Evolutionary conservation across 2,329 filamentous ascomycete species (phyloP), one percentile per base, ranked within the genome.

Genomic region (Thelonectria olida): DNA sequence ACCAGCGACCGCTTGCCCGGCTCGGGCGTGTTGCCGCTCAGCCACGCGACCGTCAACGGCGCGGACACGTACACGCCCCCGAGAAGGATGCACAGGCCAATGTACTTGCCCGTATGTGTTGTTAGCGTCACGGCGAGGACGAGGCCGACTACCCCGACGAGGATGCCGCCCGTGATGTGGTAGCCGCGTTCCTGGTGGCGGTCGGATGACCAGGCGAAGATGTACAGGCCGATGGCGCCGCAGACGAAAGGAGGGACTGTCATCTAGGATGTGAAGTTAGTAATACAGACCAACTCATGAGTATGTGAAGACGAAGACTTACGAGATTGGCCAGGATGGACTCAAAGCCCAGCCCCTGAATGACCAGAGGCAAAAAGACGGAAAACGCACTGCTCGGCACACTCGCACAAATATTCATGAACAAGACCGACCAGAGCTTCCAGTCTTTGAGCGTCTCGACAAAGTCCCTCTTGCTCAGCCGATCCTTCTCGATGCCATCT

Each of bases 11-110:
- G 68, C 55, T 72, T 72, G 45, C 70, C 70, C 17, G 70, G 69
- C 45, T 72, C 69, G n/a, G 70, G 70, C 13, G 68, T 72, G 49
- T 72, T 72, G 58, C 70, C 70, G 42, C 67, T 72, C 19, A 72
- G 65, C 70, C 70, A 72, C 7, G 70, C 70, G 34, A 72, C 67
- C 13, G 70, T 72, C 28, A 72, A 57, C 42, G 70, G 70, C 17
- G 70, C 68, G 13, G 70, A 65, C 15, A 72, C 66, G 51, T 72
- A 72, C 50, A 67, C 65, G 19, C 70, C 70, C 3, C 67, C 67
- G 41, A 72, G 64, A 22, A 72, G 68, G 19, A 72, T 44, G 34
- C 70, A 72, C 20, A 72, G 62, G 5, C 65, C 67, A 44, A 72
- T 20, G 55, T 72, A 72, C 38, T 67, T 58, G 4, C 62, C 68